phyloP scores from a whole-genome alignment of 1,139 yeast species.

The Yamadazyma atmosphaerica region DNA sequence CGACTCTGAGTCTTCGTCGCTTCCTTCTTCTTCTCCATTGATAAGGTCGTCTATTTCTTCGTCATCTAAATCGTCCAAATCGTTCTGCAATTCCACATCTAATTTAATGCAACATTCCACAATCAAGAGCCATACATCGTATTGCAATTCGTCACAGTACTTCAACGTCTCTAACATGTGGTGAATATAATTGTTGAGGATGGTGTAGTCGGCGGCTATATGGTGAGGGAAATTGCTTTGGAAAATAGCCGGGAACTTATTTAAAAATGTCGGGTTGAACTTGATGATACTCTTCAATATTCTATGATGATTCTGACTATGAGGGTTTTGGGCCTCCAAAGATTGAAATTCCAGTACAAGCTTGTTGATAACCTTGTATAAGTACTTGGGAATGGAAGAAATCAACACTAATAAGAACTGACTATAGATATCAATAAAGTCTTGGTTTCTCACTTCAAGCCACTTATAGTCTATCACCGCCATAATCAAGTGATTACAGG shows the following conservation, averaged over 20 bases:
- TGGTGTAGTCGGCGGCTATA: conserved; percentile 52
- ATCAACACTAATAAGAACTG: conserved; percentile 77
- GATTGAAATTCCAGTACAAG: conserved; percentile 59
- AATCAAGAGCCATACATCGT: conserved; percentile 76
- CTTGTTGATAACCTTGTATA: conserved; percentile 73
- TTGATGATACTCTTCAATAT: conserved; percentile 62
- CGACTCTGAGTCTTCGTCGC: conserved; percentile 25
- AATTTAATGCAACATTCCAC: conserved; percentile 79
- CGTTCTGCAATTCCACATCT: conserved; percentile 93
- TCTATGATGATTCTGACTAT: conserved; percentile 55
- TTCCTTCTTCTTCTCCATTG: conserved; percentile 53
- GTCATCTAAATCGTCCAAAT: conserved; percentile 75
- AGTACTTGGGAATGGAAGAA: conserved; percentile 86
- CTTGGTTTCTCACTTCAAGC: conserved; percentile 39
- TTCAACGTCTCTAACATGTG: conserved; percentile 60
- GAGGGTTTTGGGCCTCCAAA: conserved; percentile 10
- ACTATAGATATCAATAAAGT: conserved; percentile 53
- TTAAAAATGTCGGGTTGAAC: conserved; percentile 79
- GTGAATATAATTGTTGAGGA: conserved; percentile 60
- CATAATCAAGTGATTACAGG: conserved; percentile 32
- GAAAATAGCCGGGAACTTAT: conserved; percentile 60
- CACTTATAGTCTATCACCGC: conserved; percentile 52
- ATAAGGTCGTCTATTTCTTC: conserved; percentile 69
- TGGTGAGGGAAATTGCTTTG: conserved; percentile 77
- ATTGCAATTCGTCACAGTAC: conserved; percentile 75